Evolutionary conservation across 2,329 filamentous ascomycete species (phyloP).

Genomic region (Clonostachys byssicola): DNA sequence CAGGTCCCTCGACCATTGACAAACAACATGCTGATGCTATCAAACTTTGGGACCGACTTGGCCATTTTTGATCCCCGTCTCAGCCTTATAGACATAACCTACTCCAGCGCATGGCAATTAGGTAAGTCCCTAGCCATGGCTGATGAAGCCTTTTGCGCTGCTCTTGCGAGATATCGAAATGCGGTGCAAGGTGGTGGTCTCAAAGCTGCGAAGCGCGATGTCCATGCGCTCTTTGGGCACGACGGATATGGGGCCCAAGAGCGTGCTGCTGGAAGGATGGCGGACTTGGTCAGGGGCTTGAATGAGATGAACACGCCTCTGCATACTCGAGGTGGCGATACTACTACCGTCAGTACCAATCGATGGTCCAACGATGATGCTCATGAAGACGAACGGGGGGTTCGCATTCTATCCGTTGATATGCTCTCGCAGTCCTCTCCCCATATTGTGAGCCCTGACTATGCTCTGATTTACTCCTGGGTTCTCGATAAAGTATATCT

Average conservation of each 20-base stretch:
- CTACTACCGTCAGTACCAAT: not conserved
- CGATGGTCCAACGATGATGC: not conserved
- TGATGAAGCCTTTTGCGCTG: not conserved
- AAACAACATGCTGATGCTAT: not conserved
- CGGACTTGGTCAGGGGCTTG: not conserved
- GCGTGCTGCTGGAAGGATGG: not conserved
- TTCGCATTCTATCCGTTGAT: too few species aligned
- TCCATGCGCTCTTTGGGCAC: not conserved
- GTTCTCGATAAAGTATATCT: not conserved
- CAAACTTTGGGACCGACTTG: not conserved
- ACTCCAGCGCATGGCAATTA: not conserved
- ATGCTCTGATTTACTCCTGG: not conserved
- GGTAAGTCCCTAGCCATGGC: not conserved
- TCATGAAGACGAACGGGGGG: not conserved
- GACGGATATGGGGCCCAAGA: not conserved
- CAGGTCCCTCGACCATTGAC: not conserved
- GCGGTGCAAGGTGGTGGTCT: not conserved
- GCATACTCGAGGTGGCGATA: not conserved
- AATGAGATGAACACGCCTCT: not conserved
- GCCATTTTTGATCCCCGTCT: not conserved
- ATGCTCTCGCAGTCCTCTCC: too few species aligned
- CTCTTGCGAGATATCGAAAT: not conserved
- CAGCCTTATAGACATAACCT: not conserved
- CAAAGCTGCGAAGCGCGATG: not conserved
- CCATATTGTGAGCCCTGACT: not conserved